These are phyloP conservation scores for Allium sativum DNA, from an alignment of 106 monocot genomes.

Conservation along the genomic window DNA sequence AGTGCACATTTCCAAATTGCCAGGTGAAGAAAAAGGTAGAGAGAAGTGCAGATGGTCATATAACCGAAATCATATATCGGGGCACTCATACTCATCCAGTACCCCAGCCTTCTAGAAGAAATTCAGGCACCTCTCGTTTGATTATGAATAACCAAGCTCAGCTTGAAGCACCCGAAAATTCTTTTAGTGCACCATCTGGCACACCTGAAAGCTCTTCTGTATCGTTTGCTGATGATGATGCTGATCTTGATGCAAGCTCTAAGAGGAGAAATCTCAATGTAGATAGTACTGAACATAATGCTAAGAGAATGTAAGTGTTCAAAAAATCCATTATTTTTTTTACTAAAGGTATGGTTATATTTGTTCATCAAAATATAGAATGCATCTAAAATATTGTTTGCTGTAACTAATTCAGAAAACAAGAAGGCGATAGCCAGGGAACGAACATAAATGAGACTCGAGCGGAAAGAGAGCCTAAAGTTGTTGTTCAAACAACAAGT, in stretches of 20 bases:
- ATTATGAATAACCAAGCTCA: conserved; percentile 3
- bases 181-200: conserved; percentile 3
- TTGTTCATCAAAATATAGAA: no score
- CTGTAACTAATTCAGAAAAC: conserved; percentile 13
- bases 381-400: not conserved
- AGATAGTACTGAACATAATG: conserved; percentile 26
- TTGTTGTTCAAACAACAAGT: conserved; percentile 39
- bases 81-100: conserved; percentile 50
- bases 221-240: conserved; percentile 42
- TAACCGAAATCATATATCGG: conserved; percentile 53
- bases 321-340: not conserved
- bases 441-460: conserved; percentile 9
- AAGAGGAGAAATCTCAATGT: conserved; percentile 11
- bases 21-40: conserved; percentile 61
- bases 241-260: conserved; percentile 6
- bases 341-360: not conserved
- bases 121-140: not conserved
- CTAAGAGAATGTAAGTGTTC: conserved; percentile 38
- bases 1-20: conserved; percentile 40
- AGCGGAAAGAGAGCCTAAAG: conserved; percentile 28
- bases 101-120: conserved; percentile 43
- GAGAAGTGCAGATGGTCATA: conserved; percentile 28
- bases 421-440: conserved; percentile 21
- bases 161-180: conserved; percentile 22
- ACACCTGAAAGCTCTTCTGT: conserved; percentile 23